Conservation (phyloP, 2,329 filamentous ascomycete genomes). For the Fusarium nygamai region DNA sequence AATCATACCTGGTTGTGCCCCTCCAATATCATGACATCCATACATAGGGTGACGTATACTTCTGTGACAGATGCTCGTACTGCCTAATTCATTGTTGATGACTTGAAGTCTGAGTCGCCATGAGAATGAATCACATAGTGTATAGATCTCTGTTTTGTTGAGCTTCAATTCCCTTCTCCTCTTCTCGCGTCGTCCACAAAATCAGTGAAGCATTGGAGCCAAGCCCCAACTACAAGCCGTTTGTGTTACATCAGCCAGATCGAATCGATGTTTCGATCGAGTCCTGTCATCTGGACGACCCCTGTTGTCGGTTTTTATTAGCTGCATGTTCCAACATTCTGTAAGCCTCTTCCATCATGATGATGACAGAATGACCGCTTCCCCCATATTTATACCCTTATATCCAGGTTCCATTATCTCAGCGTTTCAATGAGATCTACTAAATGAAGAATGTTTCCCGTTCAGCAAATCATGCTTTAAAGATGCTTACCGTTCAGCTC, state of each 20-base stretch:
- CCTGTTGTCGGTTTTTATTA: not conserved
- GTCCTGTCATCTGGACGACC: not conserved
- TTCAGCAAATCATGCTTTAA: not conserved
- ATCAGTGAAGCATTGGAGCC: not conserved
- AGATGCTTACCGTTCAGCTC: not conserved
- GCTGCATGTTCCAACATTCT: not conserved
- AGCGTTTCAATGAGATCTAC: not conserved
- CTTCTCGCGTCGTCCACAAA: not conserved
- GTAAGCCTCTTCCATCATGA: not conserved
- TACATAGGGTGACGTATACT: not conserved
- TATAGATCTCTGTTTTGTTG: not conserved
- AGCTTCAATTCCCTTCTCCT: not conserved
- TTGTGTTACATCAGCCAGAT: conserved; percentile 1
- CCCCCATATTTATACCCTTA: not conserved
- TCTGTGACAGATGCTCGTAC: not conserved
- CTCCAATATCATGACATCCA: not conserved
- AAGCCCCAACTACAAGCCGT: not conserved
- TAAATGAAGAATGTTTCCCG: not conserved
- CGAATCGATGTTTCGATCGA: not conserved
- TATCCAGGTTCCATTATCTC: not conserved
- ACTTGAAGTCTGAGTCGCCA: not conserved
- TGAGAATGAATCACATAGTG: not conserved
- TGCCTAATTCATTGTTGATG: not conserved
- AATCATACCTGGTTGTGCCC: not conserved
- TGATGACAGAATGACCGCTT: not conserved